phyloP scores from a whole-genome alignment of 2,329 filamentous ascomycete species.

The Celoporthe dispersa region DNA sequence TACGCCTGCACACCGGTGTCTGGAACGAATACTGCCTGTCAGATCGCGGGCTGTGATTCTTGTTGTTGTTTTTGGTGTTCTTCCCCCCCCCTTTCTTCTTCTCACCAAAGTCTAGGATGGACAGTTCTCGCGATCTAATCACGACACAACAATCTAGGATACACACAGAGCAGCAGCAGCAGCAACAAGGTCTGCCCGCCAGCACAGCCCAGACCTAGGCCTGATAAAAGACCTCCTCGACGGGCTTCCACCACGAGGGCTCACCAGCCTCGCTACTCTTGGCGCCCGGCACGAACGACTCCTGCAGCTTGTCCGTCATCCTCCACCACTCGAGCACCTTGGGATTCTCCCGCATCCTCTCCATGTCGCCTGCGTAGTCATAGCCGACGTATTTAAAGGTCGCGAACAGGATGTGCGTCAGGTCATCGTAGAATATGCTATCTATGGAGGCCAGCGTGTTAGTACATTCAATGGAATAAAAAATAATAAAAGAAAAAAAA shows the following conservation, averaged over 20 bases:
- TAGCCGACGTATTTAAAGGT: slow-evolving; percentile 79
- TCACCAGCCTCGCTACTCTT: slow-evolving; percentile 61
- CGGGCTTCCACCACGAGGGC: slow-evolving; percentile 69
- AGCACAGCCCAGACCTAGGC: slow-evolving; percentile 39
- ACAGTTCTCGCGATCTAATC: too few relatives aligned
- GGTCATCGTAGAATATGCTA: slow-evolving; percentile 72
- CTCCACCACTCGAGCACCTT: slow-evolving; percentile 80
- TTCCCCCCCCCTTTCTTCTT: too few relatives aligned
- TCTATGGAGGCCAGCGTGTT: too few relatives aligned
- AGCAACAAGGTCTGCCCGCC: neutral
- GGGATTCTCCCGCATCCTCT: slow-evolving; percentile 71
- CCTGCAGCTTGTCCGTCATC: slow-evolving; percentile 79
- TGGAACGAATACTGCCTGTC: neutral
- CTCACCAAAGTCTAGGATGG: neutral
- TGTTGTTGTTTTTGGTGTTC: neutral
- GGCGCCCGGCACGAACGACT: slow-evolving; percentile 63
- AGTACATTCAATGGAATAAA: too few relatives aligned
- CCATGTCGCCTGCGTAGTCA: slow-evolving; percentile 76
- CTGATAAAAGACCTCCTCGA: slow-evolving; percentile 71
- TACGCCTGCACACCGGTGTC: too few relatives aligned
- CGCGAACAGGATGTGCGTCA: slow-evolving; percentile 69
- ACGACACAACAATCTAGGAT: neutral
- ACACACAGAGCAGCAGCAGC: neutral
- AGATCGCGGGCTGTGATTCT: neutral
- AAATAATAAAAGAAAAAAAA: too few relatives aligned